Evolutionary conservation across 257 asterid species (phyloP).

Genomic region (Rubia yunnanensis): DNA sequence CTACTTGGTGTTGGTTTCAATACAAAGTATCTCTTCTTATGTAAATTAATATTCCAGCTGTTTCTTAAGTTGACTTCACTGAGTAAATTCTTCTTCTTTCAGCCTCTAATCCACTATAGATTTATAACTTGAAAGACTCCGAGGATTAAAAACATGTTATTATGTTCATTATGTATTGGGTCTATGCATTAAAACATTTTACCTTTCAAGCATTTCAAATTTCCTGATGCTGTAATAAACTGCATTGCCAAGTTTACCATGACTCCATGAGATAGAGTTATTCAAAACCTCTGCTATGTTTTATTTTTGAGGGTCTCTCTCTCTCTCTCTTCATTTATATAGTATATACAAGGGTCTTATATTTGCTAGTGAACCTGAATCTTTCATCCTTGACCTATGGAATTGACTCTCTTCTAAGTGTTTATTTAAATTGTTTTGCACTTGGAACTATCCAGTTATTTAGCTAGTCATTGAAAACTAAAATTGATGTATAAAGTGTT

Average conservation of each 20-base stretch:
- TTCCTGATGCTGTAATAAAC: neutral
- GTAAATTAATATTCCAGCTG: neutral
- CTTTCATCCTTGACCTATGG: neutral
- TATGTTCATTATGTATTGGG: neutral
- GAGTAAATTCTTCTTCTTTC: neutral
- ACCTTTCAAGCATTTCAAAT: neutral
- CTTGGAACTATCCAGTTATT: no score
- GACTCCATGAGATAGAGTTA: neutral
- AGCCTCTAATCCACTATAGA: neutral
- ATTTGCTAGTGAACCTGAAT: neutral
- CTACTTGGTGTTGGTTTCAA: neutral
- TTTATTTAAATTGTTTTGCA: no score
- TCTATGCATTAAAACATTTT: neutral
- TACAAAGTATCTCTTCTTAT: neutral
- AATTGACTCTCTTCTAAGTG: neutral
- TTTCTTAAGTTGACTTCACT: neutral
- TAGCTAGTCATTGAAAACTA: neutral
- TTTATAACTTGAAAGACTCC: neutral
- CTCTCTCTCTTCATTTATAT: no score
- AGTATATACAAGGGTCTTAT: no score
- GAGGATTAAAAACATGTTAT: neutral
- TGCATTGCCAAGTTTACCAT: neutral
- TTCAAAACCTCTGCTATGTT: neutral
- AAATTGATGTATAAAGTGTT: neutral
- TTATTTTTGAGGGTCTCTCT: neutral